Base-by-base conservation (phyloP, 2,329 filamentous ascomycete species). In the Orbilia blumenaviensis region DNA sequence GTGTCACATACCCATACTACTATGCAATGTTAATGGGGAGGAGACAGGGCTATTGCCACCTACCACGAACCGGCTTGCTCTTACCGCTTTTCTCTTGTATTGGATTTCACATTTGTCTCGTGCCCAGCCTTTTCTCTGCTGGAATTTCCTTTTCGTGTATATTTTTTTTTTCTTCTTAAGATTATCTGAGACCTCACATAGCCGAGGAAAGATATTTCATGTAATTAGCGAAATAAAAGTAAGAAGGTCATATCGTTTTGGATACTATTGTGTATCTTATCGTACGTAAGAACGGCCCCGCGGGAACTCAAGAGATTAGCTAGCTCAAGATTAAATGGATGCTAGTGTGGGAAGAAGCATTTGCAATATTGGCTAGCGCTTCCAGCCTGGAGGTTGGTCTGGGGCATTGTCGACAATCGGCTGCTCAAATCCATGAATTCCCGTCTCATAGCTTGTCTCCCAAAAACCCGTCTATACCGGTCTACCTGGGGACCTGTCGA, bases 151-250 rank as follows among this genome's bases (percentile, higher is more conserved):
- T 61, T 52, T 36, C 38, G 7, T 61, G 56, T 69, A 62, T 52
- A 41, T 46, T 61, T 61, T 61, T 54, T 54, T 42, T 32, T 63
- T 67, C 29, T 38, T 25, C 36, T 56, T 46, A 29, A 25, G 52
- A 56, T 56, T 56, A 36, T 23, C 52, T 56, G 7, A 56, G 44
- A 25, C 29, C 29, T 56, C 52, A 56, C 52, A 56, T 56, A 56
- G 52, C 52, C 52, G 52, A 56, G 52, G 63, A 27, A 52, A 41
- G 42, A 48, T 63, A 36, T 36, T 54, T 54, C 46, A 54, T 54
- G 50, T 69, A 61, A 61, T 69, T 69, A 69, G 66, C 66, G 66
- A 69, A 69, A 68, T 56, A 56, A 56, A 56, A 56, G 52, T 38
- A 36, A 56, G 52, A 56, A 56, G 52, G 52, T 56, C 52, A 56